These are phyloP conservation scores for Arxiozyma slooffiae DNA, from an alignment of 1,139 yeast genomes.

Conservation along the genomic window DNA sequence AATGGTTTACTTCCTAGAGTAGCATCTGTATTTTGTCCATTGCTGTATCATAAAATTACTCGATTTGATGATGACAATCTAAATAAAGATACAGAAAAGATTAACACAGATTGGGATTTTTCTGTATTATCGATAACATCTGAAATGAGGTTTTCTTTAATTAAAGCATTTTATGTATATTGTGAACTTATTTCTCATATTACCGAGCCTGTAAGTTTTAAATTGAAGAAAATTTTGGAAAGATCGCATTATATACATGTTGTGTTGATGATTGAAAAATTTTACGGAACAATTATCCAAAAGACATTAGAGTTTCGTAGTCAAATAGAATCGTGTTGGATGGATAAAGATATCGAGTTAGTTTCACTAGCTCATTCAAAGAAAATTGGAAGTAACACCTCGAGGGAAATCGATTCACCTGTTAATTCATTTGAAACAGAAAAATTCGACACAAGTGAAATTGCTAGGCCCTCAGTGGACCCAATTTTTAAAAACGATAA, in stretches of 20 bases:
- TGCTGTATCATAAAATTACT: conserved; percentile 14
- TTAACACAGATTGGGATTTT: conserved; percentile 13
- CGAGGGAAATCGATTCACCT: neutral
- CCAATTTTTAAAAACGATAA: neutral
- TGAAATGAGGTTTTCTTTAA: conserved; percentile 8
- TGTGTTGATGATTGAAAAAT: conserved; percentile 12
- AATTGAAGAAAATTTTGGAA: conserved; percentile 7
- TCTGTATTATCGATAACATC: conserved; percentile 8
- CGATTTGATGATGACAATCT: conserved; percentile 9
- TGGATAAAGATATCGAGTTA: conserved; percentile 2
- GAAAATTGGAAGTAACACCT: neutral
- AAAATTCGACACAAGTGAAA: neutral
- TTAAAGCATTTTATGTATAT: conserved; percentile 12
- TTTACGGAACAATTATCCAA: conserved; percentile 14
- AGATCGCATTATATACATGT: conserved; percentile 12
- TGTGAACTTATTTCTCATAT: conserved; percentile 12
- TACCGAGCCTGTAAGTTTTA: conserved; percentile 4
- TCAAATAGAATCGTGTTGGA: conserved; percentile 13
- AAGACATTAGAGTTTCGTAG: conserved; percentile 17
- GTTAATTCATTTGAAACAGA: neutral
- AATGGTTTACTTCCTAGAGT: conserved; percentile 2
- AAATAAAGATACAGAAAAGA: conserved; percentile 1
- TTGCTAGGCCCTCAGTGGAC: neutral
- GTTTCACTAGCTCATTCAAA: neutral
- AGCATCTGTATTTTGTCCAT: conserved; percentile 7